Base-by-base conservation (phyloP, 129 eudicot species). In the Lactuca saligna region DNA sequence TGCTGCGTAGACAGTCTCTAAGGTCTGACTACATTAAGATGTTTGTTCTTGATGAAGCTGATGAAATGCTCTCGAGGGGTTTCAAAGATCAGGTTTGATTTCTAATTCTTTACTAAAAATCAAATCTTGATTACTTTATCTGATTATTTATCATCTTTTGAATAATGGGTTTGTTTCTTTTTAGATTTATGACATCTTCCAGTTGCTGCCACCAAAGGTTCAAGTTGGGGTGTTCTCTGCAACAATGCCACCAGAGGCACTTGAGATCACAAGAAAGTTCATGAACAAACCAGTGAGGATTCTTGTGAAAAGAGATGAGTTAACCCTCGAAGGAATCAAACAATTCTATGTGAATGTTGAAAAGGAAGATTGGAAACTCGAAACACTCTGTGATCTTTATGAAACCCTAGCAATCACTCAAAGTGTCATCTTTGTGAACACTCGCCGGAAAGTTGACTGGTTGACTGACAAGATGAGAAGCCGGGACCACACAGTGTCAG, bases 11-110 rank as follows among this genome's bases (percentile, higher is more conserved):
- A 33, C 84, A 80, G 35, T 84, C 88, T 0, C 78, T 88, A 35
- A 82, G 81, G 20, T 63, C 90, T 62, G 95, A 82, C 64, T 74
- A 65, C 63, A 84, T 87, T 57, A 79, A 82, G 42, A 87, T 87
- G 95, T 84, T 84, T 65, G 90, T 82, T n/a, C 34, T 87, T 57
- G 90, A 87, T 61, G 90, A 82, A 65, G 95, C 90, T 35, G 90
- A 87, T 76, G 90, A 84, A 63, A 87, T 84, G 86, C 85, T 87
- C 31, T 87, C 89, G 20, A 74, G 89, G 20, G 88, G 89, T 65
- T 87, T 87, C 41, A 86, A 86, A 75, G 88, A 82, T 67, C 91
- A 82, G 83, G 91, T 85, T 10, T 39, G 7, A 17, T 46, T 20
- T 20, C 20, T 20, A 20, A 20, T 20, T 20, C 3, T 69, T 69